Base-by-base conservation (phyloP, 768 basidiomycete genomes). In the Russula dissimulans region DNA sequence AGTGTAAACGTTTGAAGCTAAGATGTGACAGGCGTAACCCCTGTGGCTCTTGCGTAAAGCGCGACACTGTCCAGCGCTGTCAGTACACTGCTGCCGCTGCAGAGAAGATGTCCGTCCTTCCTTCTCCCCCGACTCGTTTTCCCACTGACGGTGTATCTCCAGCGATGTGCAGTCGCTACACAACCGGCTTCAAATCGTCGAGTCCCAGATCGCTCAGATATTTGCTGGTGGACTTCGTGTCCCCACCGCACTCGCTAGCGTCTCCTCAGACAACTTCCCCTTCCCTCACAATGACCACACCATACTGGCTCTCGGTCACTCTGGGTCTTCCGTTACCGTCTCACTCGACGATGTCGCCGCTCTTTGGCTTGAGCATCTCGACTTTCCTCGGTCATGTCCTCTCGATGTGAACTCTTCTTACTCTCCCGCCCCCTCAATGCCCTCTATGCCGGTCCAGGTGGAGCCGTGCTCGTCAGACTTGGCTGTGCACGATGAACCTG, bases 1-100 rank as follows among this genome's bases (percentile, higher is more conserved):
- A 92, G 87, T 93, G 90, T 76, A 92, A 92, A 71, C 87, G 90
- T 4, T 78, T 92, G 55, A 93, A 93, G 67, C 79, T 92, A 55
- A 90, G 86, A 74, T 93, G 90, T 69, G 90, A 92, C 73, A 76
- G 90, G 42, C 80, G 85, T 22, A 82, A 78, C 3, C 90, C 90
- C 0, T 92, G 90, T 65, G 82, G 82, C 0, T 85, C 84, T 31
- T 92, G 91, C 66, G 78, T 82, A 17, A 91, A 91, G 69, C 85
- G 89, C 62, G 86, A 89, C 68, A 89, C 87, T 0, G 79, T 86
- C 11, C 74, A 76, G 4, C 77, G 86, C 65, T 91, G 89, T 66
- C 77, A 86, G 5, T 91, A 91, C 70, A 88, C 89, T 0, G 82
- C 87, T 26, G 89, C 87, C 15, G 90, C 90, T 0, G 84, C 87